Conservation (phyloP, 495 filamentous ascomycete species). For the Elaphomyces granulatus region DNA sequence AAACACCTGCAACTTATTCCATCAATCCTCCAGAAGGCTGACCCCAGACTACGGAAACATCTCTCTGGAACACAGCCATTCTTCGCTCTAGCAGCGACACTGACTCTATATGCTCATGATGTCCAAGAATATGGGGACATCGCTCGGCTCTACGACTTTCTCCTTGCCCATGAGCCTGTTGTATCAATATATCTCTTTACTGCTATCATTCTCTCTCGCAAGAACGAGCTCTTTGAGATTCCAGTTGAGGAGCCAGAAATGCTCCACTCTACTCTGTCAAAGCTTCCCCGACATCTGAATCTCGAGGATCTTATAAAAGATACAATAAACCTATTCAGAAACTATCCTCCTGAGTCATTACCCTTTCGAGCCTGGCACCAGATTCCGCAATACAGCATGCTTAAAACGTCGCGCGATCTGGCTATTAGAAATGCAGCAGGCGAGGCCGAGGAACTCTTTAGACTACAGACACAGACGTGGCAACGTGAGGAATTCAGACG, state of each 20-base stretch:
- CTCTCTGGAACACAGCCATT: conserved; percentile 68
- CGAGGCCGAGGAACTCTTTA: conserved; percentile 50
- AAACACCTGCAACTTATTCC: conserved; percentile 75
- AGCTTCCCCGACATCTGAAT: conserved; percentile 72
- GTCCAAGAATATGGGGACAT: conserved; percentile 81
- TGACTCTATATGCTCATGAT: conserved; percentile 93
- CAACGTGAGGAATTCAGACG: conserved; percentile 43
- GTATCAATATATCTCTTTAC: conserved; percentile 87
- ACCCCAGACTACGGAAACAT: conserved; percentile 54
- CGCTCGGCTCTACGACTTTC: conserved; percentile 77
- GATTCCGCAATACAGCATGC: conserved; percentile 60
- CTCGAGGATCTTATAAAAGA: conserved; percentile 58
- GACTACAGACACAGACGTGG: conserved; percentile 53
- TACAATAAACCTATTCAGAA: conserved; percentile 45
- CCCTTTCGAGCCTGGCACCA: conserved; percentile 46
- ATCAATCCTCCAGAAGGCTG: conserved; percentile 54
- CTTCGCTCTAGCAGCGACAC: conserved; percentile 77
- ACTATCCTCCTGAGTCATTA: conserved; percentile 60
- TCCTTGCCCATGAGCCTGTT: conserved; percentile 70
- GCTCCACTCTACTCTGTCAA: conserved; percentile 77
- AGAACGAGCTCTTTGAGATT: conserved; percentile 67
- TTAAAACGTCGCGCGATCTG: conserved; percentile 59
- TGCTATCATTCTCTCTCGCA: conserved; percentile 66
- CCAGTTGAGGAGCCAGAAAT: conserved; percentile 82
- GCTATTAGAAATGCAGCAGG: conserved; percentile 34